Evolutionary conservation across 2,329 filamentous ascomycete species (phyloP), one percentile per base, ranked within the genome.

Genomic region (Pseudogymnoascus sp.): DNA sequence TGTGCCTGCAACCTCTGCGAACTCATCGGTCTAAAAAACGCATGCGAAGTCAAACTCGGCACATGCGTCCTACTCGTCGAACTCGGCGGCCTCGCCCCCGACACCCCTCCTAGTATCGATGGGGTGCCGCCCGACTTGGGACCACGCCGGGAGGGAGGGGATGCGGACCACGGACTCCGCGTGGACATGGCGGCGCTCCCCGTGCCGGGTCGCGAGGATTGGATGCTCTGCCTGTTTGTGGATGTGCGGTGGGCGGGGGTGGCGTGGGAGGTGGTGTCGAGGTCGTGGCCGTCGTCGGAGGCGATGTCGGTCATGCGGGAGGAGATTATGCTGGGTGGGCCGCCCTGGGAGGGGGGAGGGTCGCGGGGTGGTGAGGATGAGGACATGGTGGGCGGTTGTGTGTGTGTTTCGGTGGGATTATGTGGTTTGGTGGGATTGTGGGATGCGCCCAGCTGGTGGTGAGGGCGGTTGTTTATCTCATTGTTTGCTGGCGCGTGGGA

Each of bases 11-110:
- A 80, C 74, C 91, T 89, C 74, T 96, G 92, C 23, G 93, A 96
- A 77, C 93, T 97, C 91, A 99, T 96, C 40, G 95, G 95, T 21
- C 89, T 89, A 73, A 96, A 96, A 78, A 99, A 97, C 62, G 91
- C 93, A 72, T 93, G 89, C 14, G 91, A 92, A 2, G 91, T 89
- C 62, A 99, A 79, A 1, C 89, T 92, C 1, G 95, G 93, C 18
- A 96, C 92, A 79, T 99, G 95, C 44, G 90, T 95, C 71, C 88
- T 85, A 73, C 88, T 92, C 53, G 89, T 81, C 44, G 90, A 82
- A 68, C 88, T 93, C 14, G 80, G 82, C 62, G 80, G 88, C 67
- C 82, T 82, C 68, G 76, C 85, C 73, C 74, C 81, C 34, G 18
- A 18, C 73, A 74, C 81, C 36, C 42, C 42, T 3, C 16, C 18